These are phyloP conservation scores for Lactarius sanguifluus DNA, from an alignment of 768 basidiomycete genomes.

Conservation along the genomic window DNA sequence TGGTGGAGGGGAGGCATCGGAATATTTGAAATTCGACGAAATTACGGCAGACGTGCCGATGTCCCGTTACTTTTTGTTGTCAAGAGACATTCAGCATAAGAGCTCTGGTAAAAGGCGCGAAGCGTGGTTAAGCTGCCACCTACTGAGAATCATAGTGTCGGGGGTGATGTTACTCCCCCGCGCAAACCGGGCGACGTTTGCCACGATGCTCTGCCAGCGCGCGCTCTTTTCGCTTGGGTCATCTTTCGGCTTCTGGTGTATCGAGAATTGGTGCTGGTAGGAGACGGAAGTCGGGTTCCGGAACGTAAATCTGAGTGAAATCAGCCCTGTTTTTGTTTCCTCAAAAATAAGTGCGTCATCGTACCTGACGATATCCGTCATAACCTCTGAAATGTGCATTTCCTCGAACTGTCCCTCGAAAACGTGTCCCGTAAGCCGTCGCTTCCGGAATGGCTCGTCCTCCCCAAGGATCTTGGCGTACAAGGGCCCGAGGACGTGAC, in stretches of 20 bases:
- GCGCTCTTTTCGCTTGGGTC: slow-evolving; percentile 16
- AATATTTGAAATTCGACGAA: slow-evolving; percentile 1
- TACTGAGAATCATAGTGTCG: slow-evolving; percentile 20
- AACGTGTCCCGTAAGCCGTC: slow-evolving; percentile 15
- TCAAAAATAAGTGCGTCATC: not conserved
- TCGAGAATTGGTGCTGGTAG: slow-evolving; percentile 18
- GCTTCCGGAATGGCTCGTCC: slow-evolving; percentile 16
- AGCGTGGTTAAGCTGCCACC: not conserved
- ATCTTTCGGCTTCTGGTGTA: slow-evolving; percentile 16
- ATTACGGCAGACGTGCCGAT: slow-evolving; percentile 18
- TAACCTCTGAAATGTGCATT: slow-evolving; percentile 8
- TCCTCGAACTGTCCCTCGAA: slow-evolving; percentile 21
- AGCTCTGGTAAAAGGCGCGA: not conserved
- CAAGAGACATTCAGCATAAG: not conserved
- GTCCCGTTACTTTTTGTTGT: slow-evolving; percentile 17
- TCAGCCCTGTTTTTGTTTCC: not conserved
- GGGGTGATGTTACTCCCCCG: slow-evolving; percentile 3
- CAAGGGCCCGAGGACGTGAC: slow-evolving; percentile 8
- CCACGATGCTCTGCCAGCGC: slow-evolving; percentile 14
- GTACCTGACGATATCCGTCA: slow-evolving; percentile 13
- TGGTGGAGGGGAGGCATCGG: slow-evolving; percentile 1
- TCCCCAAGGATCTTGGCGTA: slow-evolving; percentile 15
- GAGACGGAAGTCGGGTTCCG: slow-evolving; percentile 7
- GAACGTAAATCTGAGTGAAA: slow-evolving; percentile 13
- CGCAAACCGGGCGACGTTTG: slow-evolving; percentile 6